Conservation (phyloP, 2,329 filamentous ascomycete species). For the Falciphora oryzae region DNA sequence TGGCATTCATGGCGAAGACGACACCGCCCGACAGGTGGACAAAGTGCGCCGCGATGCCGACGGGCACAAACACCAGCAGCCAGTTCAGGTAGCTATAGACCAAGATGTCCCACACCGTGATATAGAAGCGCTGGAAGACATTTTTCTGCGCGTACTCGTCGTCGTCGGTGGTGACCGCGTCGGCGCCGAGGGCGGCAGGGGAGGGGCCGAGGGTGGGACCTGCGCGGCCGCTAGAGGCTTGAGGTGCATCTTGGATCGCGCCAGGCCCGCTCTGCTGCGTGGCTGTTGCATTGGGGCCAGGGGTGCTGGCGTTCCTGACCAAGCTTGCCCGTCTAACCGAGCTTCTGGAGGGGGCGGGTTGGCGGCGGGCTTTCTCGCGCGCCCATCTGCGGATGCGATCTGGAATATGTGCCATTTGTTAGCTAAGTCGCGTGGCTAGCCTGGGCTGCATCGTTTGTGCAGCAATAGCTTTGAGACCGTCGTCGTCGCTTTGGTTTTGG, state of each 20-base stretch:
- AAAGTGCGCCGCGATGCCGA: slow-evolving; percentile 54
- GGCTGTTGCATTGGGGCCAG: background rate
- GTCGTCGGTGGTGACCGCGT: background rate
- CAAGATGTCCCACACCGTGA: slow-evolving; percentile 46
- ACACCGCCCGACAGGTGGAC: slow-evolving; percentile 28
- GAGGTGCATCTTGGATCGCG: background rate
- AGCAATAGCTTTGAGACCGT: background rate
- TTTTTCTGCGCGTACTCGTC: slow-evolving; percentile 5
- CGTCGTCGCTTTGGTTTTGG: background rate
- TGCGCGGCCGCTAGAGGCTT: background rate
- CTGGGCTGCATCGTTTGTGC: no score
- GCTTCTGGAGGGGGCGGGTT: background rate
- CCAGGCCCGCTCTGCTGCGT: background rate
- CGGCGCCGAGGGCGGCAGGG: background rate
- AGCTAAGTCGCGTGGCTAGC: background rate
- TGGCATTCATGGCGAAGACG: slow-evolving; percentile 57
- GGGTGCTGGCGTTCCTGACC: background rate
- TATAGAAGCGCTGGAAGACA: slow-evolving; percentile 30
- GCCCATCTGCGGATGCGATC: slow-evolving; percentile 9
- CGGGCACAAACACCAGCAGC: slow-evolving; percentile 64
- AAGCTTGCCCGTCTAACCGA: background rate
- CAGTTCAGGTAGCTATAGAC: slow-evolving; percentile 60
- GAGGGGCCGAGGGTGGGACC: background rate
- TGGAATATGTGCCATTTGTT: background rate
- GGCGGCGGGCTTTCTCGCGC: slow-evolving; percentile 8